A percentile compares a stretch with the other conserved stretches of the same genome.
Evolutionary conservation across 768 basidiomycete species (phyloP).

Genomic region (Phanerochaete carnosa): DNA sequence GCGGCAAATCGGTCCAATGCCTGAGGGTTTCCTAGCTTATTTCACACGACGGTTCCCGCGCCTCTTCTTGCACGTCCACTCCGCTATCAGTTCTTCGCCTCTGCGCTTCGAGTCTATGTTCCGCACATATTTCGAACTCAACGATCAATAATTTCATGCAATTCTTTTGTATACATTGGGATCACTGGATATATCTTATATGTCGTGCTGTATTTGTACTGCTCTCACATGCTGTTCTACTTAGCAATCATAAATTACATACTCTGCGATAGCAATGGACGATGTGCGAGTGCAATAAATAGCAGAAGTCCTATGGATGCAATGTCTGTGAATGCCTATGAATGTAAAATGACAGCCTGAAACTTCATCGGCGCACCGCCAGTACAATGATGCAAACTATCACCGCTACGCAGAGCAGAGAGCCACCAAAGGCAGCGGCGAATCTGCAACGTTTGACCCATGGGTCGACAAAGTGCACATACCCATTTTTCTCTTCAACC

Average conservation of each 20-base stretch:
- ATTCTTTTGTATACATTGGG: conserved; percentile 12
- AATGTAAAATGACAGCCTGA: background rate
- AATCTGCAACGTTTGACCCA: conserved; percentile 49
- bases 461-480: conserved; percentile 25
- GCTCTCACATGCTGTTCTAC: conserved; percentile 14
- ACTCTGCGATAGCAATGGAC: background rate
- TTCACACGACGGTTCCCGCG: conserved; percentile 92
- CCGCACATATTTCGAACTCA: conserved; percentile 79
- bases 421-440: conserved; percentile 59
- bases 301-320: background rate
- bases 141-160: conserved; percentile 32
- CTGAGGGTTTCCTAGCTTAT: conserved; percentile 87
- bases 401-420: conserved; percentile 44
- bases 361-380: background rate
- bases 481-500: background rate
- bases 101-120: conserved; percentile 88
- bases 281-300: background rate
- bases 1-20: conserved; percentile 85
- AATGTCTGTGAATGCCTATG: background rate
- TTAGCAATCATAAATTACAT: conserved; percentile 1
- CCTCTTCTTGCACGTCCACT: conserved; percentile 89
- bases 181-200: conserved; percentile 16
- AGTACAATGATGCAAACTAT: conserved; percentile 47
- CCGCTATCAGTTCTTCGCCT: conserved; percentile 70
- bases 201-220: conserved; percentile 25